Evolutionary conservation across 1,284 basidiomycete species (phyloP).

Genomic region (Pyrrhoderma noxium): DNA sequence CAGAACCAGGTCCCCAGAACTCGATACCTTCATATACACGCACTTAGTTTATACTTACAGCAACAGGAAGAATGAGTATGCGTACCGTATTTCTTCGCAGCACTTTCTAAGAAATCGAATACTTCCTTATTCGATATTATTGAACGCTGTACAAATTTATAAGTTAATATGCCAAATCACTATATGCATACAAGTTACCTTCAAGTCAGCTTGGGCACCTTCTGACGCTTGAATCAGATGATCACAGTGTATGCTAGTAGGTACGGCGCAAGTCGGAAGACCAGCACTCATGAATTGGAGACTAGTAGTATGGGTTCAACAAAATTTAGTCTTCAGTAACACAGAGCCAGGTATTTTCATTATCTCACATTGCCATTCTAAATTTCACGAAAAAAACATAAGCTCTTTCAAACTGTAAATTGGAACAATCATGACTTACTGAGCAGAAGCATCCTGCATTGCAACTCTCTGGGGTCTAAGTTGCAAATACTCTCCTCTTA

Average conservation of each 20-base stretch:
- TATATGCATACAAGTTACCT: conserved; percentile 40
- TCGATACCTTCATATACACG: conserved; percentile 50
- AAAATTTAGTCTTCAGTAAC: conserved; percentile 11
- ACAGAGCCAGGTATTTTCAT: background rate
- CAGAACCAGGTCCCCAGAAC: conserved; percentile 95
- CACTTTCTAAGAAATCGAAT: conserved; percentile 96
- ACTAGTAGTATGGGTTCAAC: conserved; percentile 37
- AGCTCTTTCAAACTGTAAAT: background rate
- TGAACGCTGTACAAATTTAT: conserved; percentile 49
- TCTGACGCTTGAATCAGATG: conserved; percentile 90
- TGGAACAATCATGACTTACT: conserved; percentile 44
- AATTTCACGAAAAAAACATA: too few species aligned
- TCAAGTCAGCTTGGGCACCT: conserved; percentile 77
- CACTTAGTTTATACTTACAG: background rate
- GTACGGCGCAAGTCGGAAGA: conserved; percentile 78
- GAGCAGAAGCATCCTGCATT: conserved; percentile 99
- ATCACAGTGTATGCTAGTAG: conserved; percentile 90
- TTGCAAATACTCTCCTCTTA: conserved; percentile 90
- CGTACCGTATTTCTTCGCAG: conserved; percentile 84
- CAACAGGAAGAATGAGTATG: too few species aligned
- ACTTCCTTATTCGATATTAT: conserved; percentile 92
- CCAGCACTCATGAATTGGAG: conserved; percentile 99
- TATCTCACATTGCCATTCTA: conserved; percentile 71
- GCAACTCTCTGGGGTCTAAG: conserved; percentile 91
- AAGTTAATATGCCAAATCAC: background rate